Conservation (phyloP, 495 filamentous ascomycete genomes). For the Acidiella bohemica region DNA sequence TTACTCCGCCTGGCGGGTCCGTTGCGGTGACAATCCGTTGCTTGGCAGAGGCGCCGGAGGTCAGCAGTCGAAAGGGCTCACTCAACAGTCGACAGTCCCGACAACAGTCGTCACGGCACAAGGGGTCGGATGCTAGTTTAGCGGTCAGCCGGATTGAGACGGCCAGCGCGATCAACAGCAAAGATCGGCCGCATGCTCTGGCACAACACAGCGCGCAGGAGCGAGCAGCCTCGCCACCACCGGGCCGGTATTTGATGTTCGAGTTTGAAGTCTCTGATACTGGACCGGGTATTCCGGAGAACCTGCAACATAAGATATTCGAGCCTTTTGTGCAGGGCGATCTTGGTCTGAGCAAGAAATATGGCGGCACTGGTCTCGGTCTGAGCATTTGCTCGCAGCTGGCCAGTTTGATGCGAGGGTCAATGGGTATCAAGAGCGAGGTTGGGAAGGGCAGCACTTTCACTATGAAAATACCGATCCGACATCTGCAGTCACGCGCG, state of each 20-base stretch:
- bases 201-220: constrained; percentile 36
- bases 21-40: constrained; percentile 65
- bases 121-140: constrained; percentile 9
- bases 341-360: constrained; percentile 74
- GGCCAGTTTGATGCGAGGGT: constrained; percentile 68
- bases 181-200: constrained; percentile 37
- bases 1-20: constrained; percentile 65
- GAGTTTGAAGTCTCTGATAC: constrained; percentile 85
- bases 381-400: constrained; percentile 81
- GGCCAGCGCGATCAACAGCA: constrained; percentile 26
- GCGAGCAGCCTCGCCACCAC: constrained; percentile 47
- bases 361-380: constrained; percentile 81
- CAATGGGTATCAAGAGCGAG: constrained; percentile 56
- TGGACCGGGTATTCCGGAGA: constrained; percentile 73
- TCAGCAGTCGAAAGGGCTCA: constrained; percentile 6
- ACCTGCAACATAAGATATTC: constrained; percentile 68
- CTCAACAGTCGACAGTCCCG: constrained; percentile 22
- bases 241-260: constrained; percentile 50
- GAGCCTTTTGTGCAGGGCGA: constrained; percentile 93
- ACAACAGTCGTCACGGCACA: constrained; percentile 6
- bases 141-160: constrained; percentile 20
- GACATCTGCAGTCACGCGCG: constrained; percentile 52
- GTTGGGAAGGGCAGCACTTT: constrained; percentile 68
- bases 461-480: constrained; percentile 71
- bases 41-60: constrained; percentile 12